phyloP scores from a whole-genome alignment of 345 rosid genomes.

The Dipteronia dyeriana region DNA sequence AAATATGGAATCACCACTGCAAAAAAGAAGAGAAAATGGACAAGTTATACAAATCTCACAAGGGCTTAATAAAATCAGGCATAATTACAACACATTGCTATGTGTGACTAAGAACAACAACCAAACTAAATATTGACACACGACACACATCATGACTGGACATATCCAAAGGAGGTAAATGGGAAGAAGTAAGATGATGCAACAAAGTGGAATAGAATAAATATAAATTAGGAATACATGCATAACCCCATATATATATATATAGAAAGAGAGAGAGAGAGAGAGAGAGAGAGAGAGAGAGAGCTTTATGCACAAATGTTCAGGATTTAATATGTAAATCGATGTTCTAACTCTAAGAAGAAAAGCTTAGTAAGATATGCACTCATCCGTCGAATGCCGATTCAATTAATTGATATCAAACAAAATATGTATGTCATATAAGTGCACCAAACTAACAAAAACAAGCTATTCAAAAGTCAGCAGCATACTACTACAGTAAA shows the following conservation, averaged over 20 bases:
- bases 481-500: not conserved
- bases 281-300: not conserved
- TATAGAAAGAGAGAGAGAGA: too few species aligned
- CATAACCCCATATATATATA: too few species aligned
- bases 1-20: not conserved
- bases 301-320: not conserved
- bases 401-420: not conserved
- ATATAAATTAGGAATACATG: not conserved
- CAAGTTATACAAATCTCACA: not conserved
- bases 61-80: not conserved
- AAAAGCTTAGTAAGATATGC: not conserved
- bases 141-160: not conserved
- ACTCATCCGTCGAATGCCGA: not conserved
- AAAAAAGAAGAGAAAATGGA: not conserved
- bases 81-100: not conserved
- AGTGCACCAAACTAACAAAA: not conserved
- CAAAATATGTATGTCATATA: not conserved
- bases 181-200: not conserved
- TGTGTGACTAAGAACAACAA: not conserved
- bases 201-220: not conserved
- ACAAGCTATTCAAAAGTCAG: not conserved
- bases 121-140: not conserved
- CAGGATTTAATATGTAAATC: not conserved
- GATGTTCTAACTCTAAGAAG: not conserved
- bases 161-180: not conserved